These are phyloP conservation scores for Fraxinus albicans DNA, from an alignment of 305 asterid species.

Conservation along the genomic window DNA sequence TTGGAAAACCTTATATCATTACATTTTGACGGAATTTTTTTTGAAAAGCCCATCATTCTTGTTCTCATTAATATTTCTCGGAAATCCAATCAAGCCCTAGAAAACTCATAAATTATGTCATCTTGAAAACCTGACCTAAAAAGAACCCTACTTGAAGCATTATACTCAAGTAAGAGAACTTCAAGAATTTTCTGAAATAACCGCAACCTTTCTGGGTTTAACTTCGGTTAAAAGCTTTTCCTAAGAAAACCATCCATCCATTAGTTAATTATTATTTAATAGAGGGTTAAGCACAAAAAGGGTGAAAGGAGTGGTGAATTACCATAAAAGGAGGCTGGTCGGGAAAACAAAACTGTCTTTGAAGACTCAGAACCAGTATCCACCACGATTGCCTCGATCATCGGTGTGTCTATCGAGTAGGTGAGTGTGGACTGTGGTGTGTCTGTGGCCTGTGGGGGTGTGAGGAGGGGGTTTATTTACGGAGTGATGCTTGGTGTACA, in stretches of 20 bases:
- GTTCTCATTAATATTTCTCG: not conserved
- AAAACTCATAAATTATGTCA: not conserved
- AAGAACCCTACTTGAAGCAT: not conserved
- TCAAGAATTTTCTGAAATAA: not conserved
- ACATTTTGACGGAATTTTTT: no score
- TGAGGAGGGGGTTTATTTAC: no score
- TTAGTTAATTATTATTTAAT: not conserved
- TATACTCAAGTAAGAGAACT: not conserved
- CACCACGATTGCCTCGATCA: constrained; percentile 92
- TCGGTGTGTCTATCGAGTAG: not conserved
- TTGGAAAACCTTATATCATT: not conserved
- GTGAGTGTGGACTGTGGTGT: not conserved
- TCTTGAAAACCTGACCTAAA: not conserved
- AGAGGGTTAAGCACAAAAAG: not conserved
- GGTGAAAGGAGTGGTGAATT: not conserved
- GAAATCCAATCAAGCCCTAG: not conserved
- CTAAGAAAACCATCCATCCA: not conserved
- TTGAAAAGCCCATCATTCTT: not conserved
- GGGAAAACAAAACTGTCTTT: constrained; percentile 92
- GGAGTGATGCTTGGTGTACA: no score
- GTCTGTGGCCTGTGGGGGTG: not conserved
- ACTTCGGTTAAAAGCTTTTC: not conserved
- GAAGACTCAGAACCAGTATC: constrained; percentile 78
- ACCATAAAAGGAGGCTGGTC: constrained; percentile 94
- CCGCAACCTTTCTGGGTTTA: not conserved